phyloP scores from a whole-genome alignment of 1,139 yeast species.

The Scheffersomyces lignicola region DNA sequence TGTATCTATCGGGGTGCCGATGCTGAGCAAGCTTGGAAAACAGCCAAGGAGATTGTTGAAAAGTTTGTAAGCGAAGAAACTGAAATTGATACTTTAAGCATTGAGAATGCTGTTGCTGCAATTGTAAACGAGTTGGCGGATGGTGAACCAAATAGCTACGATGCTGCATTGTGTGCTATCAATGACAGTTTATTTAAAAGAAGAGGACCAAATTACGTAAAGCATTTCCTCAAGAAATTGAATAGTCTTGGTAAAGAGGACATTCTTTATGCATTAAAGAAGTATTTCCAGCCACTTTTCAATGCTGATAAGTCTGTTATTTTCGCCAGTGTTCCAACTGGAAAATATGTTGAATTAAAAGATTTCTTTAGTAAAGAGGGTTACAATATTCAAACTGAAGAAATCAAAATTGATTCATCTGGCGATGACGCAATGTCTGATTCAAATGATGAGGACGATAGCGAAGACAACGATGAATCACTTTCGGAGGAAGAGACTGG shows the following conservation, averaged over 20 bases:
- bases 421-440: constrained; percentile 19
- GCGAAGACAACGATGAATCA: constrained; percentile 10
- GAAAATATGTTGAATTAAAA: constrained; percentile 51
- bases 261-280: constrained; percentile 53
- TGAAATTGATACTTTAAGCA: constrained; percentile 54
- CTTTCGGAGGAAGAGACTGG: constrained; percentile 10
- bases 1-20: constrained; percentile 84
- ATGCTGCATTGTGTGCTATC: constrained; percentile 68
- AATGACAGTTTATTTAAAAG: constrained; percentile 64
- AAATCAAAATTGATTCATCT: constrained; percentile 31
- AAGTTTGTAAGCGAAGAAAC: constrained; percentile 55
- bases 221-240: constrained; percentile 47
- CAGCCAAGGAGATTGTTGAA: constrained; percentile 66
- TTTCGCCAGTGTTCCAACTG: constrained; percentile 74
- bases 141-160: constrained; percentile 56
- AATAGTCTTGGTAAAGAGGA: constrained; percentile 57
- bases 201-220: constrained; percentile 67
- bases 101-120: constrained; percentile 75
- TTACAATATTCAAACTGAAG: constrained; percentile 61
- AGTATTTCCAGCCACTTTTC: constrained; percentile 65
- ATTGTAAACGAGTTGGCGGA: constrained; percentile 72
- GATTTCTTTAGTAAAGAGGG: constrained; percentile 54
- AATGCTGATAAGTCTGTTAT: constrained; percentile 53
- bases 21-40: constrained; percentile 66
- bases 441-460: constrained; percentile 10